Evolutionary conservation across 495 filamentous ascomycete genomes (phyloP).

Genomic region (Trichoderma virens): DNA sequence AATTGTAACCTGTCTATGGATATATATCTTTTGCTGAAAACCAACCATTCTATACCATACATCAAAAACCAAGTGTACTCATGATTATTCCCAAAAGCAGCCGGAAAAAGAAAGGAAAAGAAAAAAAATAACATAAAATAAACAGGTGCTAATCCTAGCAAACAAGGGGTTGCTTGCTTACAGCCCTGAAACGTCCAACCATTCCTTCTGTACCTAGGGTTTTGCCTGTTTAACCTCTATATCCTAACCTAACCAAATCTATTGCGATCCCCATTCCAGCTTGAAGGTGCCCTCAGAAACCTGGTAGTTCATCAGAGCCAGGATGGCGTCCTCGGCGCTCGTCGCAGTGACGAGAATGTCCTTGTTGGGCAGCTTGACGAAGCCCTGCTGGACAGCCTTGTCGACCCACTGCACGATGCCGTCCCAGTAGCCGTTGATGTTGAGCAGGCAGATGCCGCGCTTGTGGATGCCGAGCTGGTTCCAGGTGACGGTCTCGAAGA

Average conservation of each 20-base stretch:
- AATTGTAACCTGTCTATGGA: neutral
- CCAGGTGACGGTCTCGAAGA: constrained; percentile 96
- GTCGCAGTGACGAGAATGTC: constrained; percentile 72
- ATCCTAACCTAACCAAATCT: constrained; percentile 10
- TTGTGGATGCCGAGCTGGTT: constrained; percentile 94
- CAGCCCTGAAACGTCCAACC: neutral
- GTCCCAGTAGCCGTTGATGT: constrained; percentile 87
- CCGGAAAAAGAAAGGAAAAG: neutral
- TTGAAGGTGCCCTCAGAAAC: constrained; percentile 64
- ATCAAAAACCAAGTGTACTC: neutral
- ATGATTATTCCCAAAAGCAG: constrained; percentile 17
- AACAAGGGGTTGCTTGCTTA: neutral
- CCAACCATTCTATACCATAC: neutral
- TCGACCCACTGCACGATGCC: constrained; percentile 76
- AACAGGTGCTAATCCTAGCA: neutral
- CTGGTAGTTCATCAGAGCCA: constrained; percentile 63
- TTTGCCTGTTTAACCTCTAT: neutral
- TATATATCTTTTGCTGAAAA: neutral
- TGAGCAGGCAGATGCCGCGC: constrained; percentile 70
- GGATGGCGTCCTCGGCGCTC: constrained; percentile 62
- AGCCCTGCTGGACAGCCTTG: constrained; percentile 67
- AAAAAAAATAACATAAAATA: neutral
- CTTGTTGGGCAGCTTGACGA: constrained; percentile 59
- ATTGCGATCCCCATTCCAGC: constrained; percentile 73
- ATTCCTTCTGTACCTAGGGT: neutral